Percentiles rank a stretch among this genome's conserved stretches.
phyloP scores from a whole-genome alignment of 2,329 filamentous ascomycete genomes.

The Metarhizium anisopliae region DNA sequence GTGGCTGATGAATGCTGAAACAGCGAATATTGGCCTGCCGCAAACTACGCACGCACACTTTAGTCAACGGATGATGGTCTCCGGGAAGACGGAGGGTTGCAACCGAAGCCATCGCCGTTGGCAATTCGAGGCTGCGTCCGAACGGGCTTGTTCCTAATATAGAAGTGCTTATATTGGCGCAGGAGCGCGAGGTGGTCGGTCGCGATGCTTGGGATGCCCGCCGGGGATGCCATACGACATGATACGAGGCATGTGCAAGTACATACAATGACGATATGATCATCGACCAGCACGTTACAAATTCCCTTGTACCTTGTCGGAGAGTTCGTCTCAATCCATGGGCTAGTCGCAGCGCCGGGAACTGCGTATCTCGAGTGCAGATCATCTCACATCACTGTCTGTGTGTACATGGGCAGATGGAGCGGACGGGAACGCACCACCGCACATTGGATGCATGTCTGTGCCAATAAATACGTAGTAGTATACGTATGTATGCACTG shows the following conservation, averaged over 20 bases:
- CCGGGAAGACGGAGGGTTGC: not conserved
- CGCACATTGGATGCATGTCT: not conserved
- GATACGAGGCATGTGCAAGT: not conserved
- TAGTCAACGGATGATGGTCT: not conserved
- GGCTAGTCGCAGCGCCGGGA: not conserved
- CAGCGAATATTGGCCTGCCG: not conserved
- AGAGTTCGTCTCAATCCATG: not conserved
- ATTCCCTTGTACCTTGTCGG: not conserved
- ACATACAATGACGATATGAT: not conserved
- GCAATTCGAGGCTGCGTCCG: not conserved
- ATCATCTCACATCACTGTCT: not conserved
- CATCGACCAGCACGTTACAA: not conserved
- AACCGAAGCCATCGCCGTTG: not conserved
- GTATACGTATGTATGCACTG: not conserved
- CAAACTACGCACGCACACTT: not conserved
- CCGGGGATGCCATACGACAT: not conserved
- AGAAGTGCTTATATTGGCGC: not conserved
- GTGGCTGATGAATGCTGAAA: not conserved
- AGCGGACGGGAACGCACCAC: not conserved
- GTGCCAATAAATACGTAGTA: not conserved
- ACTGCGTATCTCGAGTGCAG: not conserved
- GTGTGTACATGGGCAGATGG: not conserved
- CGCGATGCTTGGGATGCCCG: not conserved
- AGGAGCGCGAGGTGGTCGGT: too few relatives aligned
- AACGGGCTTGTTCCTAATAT: not conserved